Base-by-base conservation (phyloP, 2,329 filamentous ascomycete genomes). In the Trichoderma breve region DNA sequence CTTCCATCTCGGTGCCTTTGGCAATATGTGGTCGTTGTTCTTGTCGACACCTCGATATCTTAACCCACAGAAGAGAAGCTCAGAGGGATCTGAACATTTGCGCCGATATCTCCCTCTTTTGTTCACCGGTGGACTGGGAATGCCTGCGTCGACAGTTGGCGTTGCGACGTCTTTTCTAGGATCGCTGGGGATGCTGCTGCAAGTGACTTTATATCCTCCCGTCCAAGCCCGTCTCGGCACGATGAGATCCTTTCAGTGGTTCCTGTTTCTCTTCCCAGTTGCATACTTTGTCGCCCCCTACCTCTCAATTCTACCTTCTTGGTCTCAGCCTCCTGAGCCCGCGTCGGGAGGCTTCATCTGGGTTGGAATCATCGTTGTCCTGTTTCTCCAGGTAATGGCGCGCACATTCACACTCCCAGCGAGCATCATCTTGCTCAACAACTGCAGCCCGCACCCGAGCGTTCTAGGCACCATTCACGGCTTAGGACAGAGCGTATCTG, bases 281-380 rank as follows among this genome's bases (percentile, higher is more conserved):
- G 89, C 91, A 1, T 94, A 94, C 78, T 83, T 89, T 18, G 81
- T 92, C 2, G 88, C 90, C 11, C 92, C 91, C 0, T 92, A 91
- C 76, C 85, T 94, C 15, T 86, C 90, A 0, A 82, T 92, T 15
- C 79, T 92, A 0, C 90, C 90, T 0, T 87, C 88, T 3, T 73
- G 82, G 65, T 76, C 84, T 51, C 77, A 81, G 2, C 74, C 84
- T 0, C 82, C 84, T 0, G 78, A 78, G 12, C 84, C 86, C 0
- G 84, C 86, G 0, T 84, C 83, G 0, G 87, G 86, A 0, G 73
- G 84, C 26, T 80, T 84, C 71, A 82, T 91, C 39, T 93, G 89
- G 91, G 80, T 86, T 1, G 86, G 86, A 18, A 90, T 93, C 72
- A 84, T 86, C 0, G 77, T 88, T 2, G 89, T 93, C 2, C 83